Conservation (phyloP, 2,329 filamentous ascomycete species). For the Fusarium miscanthi region DNA sequence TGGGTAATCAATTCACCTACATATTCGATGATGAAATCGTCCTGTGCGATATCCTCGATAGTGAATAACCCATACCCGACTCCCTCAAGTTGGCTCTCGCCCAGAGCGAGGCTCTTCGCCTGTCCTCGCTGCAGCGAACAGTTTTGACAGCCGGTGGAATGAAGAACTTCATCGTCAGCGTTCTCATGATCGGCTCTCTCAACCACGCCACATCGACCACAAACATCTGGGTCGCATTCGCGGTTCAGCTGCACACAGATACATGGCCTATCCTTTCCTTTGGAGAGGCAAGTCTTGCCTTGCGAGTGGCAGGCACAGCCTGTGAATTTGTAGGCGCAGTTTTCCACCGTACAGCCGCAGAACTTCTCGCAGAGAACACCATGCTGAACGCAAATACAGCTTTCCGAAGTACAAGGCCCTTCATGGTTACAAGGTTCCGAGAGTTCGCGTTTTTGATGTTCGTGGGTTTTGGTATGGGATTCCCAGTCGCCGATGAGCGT, state of each 20-base stretch:
- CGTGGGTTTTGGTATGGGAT: conserved; percentile 64
- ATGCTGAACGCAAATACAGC: conserved; percentile 72
- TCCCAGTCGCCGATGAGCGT: conserved; percentile 65
- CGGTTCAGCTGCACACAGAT: conserved; percentile 78
- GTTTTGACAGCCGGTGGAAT: conserved; percentile 75
- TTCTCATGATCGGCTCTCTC: conserved; percentile 78
- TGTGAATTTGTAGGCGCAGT: conserved; percentile 72
- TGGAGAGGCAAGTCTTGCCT: conserved; percentile 68
- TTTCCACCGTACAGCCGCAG: conserved; percentile 71
- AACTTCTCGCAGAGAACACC: conserved; percentile 78
- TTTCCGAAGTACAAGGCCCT: conserved; percentile 69
- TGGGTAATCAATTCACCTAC: conserved; percentile 80
- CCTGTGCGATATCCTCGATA: conserved; percentile 72
- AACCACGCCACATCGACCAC: conserved; percentile 74
- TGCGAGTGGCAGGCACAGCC: conserved; percentile 71
- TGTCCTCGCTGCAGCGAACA: conserved; percentile 76
- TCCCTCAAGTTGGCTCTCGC: conserved; percentile 73
- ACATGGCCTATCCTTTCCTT: conserved; percentile 70
- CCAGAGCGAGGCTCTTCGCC: conserved; percentile 73
- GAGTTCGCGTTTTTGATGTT: conserved; percentile 66
- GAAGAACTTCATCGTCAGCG: conserved; percentile 66
- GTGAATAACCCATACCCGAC: conserved; percentile 82
- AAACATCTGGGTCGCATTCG: conserved; percentile 84
- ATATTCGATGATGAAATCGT: conserved; percentile 85
- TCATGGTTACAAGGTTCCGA: conserved; percentile 76